Conservation (phyloP, 2,329 filamentous ascomycete genomes). For the Pseudocercospora macadamiae region DNA sequence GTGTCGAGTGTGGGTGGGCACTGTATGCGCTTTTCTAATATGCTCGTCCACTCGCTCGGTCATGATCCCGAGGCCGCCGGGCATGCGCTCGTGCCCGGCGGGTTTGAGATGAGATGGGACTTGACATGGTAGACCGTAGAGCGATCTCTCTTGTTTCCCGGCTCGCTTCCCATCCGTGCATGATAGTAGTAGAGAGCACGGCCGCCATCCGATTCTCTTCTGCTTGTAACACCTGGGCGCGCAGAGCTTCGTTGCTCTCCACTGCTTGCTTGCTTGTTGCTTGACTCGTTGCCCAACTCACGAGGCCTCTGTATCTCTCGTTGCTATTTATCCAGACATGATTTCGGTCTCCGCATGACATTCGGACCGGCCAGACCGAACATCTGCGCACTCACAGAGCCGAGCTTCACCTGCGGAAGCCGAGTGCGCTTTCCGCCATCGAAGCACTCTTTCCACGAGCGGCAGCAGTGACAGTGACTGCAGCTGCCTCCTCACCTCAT, state of each 20-base stretch:
- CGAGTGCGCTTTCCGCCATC: neutral
- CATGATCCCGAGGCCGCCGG: neutral
- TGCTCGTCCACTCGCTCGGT: neutral
- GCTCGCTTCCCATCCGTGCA: slow-evolving; percentile 5
- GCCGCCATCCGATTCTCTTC: neutral
- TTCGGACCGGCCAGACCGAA: slow-evolving; percentile 1
- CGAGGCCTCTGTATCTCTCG: no score
- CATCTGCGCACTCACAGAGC: neutral
- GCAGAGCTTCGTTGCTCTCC: neutral
- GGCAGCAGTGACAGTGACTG: no score
- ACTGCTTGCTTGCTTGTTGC: neutral
- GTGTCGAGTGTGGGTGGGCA: neutral
- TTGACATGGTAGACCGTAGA: neutral
- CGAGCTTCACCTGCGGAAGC: neutral
- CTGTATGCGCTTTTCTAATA: neutral
- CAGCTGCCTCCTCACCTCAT: no score
- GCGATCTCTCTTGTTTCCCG: neutral
- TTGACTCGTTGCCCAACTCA: no score
- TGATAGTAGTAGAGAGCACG: neutral
- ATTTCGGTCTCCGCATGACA: neutral
- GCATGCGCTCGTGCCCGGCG: neutral
- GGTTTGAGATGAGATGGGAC: neutral
- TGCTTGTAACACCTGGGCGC: neutral
- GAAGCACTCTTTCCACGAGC: neutral
- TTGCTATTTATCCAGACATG: no score